Conservation (phyloP, 495 filamentous ascomycete genomes). For the Neohortaea acidophila region DNA sequence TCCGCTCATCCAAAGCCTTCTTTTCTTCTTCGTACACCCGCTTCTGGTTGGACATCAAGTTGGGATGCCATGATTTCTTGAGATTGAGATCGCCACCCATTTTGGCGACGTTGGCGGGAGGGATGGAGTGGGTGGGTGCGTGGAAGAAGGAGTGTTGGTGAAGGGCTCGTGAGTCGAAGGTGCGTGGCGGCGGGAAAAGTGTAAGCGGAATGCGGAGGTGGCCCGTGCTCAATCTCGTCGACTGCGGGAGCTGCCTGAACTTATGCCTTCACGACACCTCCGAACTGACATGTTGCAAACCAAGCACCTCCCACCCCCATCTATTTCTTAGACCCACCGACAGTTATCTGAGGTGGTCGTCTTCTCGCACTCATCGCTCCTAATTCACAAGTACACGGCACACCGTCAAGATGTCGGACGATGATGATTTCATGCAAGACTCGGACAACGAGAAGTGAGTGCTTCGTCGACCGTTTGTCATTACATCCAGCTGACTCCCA, state of each 20-base stretch:
- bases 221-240: too few relatives aligned
- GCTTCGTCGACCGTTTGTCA: constrained; percentile 12
- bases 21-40: constrained; percentile 78
- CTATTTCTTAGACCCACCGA: too few relatives aligned
- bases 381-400: too few relatives aligned
- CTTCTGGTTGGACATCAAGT: constrained; percentile 65
- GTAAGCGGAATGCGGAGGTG: too few relatives aligned
- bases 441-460: constrained; percentile 74
- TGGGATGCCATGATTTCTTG: constrained; percentile 96
- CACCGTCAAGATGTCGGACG: constrained; percentile 65
- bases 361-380: too few relatives aligned
- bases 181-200: too few relatives aligned
- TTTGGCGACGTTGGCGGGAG: constrained; percentile 16
- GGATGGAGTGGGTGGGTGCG: not conserved
- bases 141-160: not conserved
- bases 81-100: constrained; percentile 87
- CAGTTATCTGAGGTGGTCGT: too few relatives aligned
- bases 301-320: too few relatives aligned
- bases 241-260: too few relatives aligned
- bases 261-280: too few relatives aligned
- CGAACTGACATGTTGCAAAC: too few relatives aligned
- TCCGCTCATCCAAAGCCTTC: constrained; percentile 88
- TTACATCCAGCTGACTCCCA: constrained; percentile 7
- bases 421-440: constrained; percentile 97
- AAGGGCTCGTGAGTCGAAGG: too few relatives aligned